Evolutionary conservation across 768 basidiomycete genomes (phyloP).

Genomic region (Tylopilus plumbeoviolaceoides): DNA sequence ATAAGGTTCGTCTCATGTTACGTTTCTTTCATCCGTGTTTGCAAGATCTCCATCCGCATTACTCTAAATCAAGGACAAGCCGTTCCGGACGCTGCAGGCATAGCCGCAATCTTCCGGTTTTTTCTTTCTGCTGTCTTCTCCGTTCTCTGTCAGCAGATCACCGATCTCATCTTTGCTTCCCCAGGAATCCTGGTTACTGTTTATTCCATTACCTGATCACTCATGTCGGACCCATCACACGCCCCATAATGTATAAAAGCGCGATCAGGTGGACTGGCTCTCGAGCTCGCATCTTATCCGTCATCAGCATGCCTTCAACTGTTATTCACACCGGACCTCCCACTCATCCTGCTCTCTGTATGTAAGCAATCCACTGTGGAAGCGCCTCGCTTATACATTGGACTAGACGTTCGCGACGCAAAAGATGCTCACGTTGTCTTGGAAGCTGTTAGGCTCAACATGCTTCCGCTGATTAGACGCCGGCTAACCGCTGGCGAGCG

Average conservation of each 20-base stretch:
- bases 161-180: conserved; percentile 20
- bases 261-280: background rate
- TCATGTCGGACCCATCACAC: conserved; percentile 16
- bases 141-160: conserved; percentile 14
- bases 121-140: conserved; percentile 16
- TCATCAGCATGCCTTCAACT: conserved; percentile 16
- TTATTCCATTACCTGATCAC: conserved; percentile 16
- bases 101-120: conserved; percentile 8
- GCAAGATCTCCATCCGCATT: conserved; percentile 21
- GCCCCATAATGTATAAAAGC: conserved; percentile 24
- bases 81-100: conserved; percentile 5
- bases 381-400: background rate
- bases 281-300: conserved; percentile 3
- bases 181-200: conserved; percentile 10
- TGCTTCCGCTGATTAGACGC: conserved; percentile 67
- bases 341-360: conserved; percentile 31
- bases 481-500: conserved; percentile 67
- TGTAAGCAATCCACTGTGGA: conserved; percentile 3
- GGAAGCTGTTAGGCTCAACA: conserved; percentile 68
- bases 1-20: conserved; percentile 32
- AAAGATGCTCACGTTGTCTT: conserved; percentile 72
- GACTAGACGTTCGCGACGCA: conserved; percentile 71
- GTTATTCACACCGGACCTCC: conserved; percentile 22
- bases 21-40: conserved; percentile 25
- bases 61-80: conserved; percentile 20